Evolutionary conservation across 495 filamentous ascomycete species (phyloP).

Genomic region (Aspergillus biplanus): DNA sequence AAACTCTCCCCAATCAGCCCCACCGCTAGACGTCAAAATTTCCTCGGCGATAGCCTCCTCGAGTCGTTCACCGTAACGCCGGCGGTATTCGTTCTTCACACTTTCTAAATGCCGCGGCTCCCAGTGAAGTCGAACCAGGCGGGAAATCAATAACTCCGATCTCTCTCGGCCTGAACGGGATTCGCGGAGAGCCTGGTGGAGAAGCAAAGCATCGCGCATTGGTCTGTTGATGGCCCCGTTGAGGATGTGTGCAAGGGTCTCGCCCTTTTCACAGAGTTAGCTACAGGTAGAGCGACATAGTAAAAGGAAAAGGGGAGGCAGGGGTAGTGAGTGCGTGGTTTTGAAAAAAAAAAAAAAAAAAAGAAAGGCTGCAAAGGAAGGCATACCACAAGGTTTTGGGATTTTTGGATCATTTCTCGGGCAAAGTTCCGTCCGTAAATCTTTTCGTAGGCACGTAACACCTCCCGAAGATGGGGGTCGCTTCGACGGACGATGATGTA

Average conservation of each 20-base stretch:
- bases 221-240: slow-evolving; percentile 96
- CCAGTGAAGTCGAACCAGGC: slow-evolving; percentile 84
- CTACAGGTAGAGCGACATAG: slow-evolving; percentile 9
- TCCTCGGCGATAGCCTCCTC: slow-evolving; percentile 61
- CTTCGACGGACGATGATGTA: slow-evolving; percentile 77
- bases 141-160: slow-evolving; percentile 79
- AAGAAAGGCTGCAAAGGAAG: neutral
- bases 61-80: slow-evolving; percentile 71
- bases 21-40: slow-evolving; percentile 41
- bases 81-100: slow-evolving; percentile 71
- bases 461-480: slow-evolving; percentile 80
- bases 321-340: neutral
- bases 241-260: slow-evolving; percentile 92
- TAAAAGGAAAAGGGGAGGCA: slow-evolving; percentile 3
- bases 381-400: slow-evolving; percentile 85
- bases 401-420: slow-evolving; percentile 83
- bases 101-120: slow-evolving; percentile 73
- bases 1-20: slow-evolving; percentile 59
- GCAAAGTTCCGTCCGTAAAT: slow-evolving; percentile 78
- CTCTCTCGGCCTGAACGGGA: slow-evolving; percentile 66
- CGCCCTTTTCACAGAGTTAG: slow-evolving; percentile 63
- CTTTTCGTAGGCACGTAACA: slow-evolving; percentile 72
- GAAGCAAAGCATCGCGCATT: slow-evolving; percentile 90
- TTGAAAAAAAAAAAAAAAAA: too few species aligned
- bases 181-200: slow-evolving; percentile 83